phyloP scores from a whole-genome alignment of 768 basidiomycete species.

The Hericium erinaceus region DNA sequence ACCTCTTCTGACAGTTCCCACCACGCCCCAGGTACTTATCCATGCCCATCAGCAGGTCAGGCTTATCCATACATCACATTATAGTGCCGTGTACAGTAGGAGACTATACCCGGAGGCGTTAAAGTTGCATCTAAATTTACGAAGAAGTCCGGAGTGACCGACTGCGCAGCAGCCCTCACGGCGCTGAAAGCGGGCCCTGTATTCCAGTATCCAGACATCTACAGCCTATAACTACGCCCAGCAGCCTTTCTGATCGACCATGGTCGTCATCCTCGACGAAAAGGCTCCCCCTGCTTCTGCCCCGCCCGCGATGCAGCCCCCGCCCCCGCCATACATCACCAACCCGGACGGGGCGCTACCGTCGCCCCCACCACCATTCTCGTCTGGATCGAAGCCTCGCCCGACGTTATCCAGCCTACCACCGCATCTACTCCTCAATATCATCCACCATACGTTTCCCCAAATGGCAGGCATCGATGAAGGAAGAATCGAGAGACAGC shows the following conservation, averaged over 20 bases:
- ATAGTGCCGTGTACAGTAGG: too few species aligned
- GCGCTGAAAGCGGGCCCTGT: too few species aligned
- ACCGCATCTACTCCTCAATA: slow-evolving; percentile 55
- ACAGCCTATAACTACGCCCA: too few species aligned
- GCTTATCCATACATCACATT: too few species aligned
- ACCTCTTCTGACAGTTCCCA: too few species aligned
- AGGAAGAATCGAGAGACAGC: slow-evolving; percentile 39
- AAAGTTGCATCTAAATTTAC: too few species aligned
- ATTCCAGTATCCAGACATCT: too few species aligned
- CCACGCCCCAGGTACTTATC: too few species aligned
- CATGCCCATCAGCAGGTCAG: too few species aligned
- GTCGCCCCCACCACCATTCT: background rate
- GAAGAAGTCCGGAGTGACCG: too few species aligned
- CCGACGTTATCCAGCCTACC: slow-evolving; percentile 34
- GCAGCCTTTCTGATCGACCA: background rate
- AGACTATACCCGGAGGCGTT: too few species aligned
- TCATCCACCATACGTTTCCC: slow-evolving; percentile 61
- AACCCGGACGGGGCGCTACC: background rate
- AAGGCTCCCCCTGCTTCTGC: background rate
- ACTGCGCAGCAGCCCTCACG: too few species aligned
- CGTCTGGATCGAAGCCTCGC: background rate
- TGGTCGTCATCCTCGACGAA: background rate
- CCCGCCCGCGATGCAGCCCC: background rate
- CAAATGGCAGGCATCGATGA: slow-evolving; percentile 31
- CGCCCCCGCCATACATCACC: background rate